Evolutionary conservation across 1,284 basidiomycete species (phyloP).

Genomic region (Irpex lacteus): DNA sequence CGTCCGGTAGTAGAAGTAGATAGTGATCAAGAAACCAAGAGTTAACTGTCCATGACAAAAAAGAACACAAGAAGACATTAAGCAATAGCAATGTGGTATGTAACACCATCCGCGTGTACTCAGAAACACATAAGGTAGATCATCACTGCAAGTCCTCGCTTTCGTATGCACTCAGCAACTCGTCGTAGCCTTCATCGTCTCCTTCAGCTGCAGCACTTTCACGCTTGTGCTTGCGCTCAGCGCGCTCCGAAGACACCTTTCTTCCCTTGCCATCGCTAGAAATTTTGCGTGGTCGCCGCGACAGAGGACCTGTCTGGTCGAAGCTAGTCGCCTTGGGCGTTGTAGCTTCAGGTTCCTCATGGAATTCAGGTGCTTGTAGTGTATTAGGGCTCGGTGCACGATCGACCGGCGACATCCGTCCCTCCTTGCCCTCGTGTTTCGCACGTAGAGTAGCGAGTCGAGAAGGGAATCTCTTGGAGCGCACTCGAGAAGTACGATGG

Average conservation of each 20-base stretch:
- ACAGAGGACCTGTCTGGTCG: conserved; percentile 30
- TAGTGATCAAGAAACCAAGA: neutral
- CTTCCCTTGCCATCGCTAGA: conserved; percentile 41
- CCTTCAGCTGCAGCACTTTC: conserved; percentile 70
- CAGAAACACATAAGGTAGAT: neutral
- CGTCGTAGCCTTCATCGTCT: conserved; percentile 77
- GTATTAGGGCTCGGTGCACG: conserved; percentile 37
- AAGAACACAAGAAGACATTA: neutral
- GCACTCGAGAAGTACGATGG: conserved; percentile 35
- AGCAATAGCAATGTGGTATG: neutral
- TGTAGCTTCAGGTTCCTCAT: conserved; percentile 49
- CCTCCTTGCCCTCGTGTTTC: conserved; percentile 29
- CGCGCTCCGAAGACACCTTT: conserved; percentile 28
- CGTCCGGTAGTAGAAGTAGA: conserved; percentile 1
- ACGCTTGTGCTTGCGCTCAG: conserved; percentile 25
- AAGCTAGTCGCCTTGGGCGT: conserved; percentile 59
- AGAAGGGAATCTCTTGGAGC: conserved; percentile 46
- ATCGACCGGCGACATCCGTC: conserved; percentile 21
- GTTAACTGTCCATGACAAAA: neutral
- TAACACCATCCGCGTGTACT: neutral
- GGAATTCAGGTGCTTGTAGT: conserved; percentile 47
- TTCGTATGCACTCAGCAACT: conserved; percentile 74
- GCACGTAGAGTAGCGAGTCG: conserved; percentile 47
- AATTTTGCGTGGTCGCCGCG: conserved; percentile 40
- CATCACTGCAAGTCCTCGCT: conserved; percentile 46